A percentile compares a stretch with the other conserved stretches of the same genome.
Conservation (phyloP, 257 asterid species). For the Nicotiana tabacum region DNA sequence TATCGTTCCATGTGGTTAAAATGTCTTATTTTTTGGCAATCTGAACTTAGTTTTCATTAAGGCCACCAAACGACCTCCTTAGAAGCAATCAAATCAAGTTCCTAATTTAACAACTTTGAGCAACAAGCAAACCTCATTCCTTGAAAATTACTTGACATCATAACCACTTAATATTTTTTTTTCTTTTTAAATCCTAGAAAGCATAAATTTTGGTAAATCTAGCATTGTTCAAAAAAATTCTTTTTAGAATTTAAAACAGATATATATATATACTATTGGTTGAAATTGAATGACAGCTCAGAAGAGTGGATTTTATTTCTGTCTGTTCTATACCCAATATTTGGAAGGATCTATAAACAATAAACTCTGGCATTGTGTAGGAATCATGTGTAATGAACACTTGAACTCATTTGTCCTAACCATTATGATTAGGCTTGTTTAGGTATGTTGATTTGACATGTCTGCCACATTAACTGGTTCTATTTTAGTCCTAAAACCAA, state of each 20-base stretch:
- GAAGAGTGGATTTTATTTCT: not conserved
- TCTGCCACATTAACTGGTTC: not conserved
- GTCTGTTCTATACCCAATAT: not conserved
- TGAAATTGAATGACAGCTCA: conserved; percentile 6
- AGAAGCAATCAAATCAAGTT: conserved; percentile 6
- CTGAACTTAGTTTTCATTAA: conserved; percentile 9
- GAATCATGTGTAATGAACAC: not conserved
- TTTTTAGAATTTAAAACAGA: not conserved
- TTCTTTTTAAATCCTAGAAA: not conserved
- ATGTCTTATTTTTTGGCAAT: conserved; percentile 7
- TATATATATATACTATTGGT: not conserved
- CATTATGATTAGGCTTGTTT: conserved; percentile 1
- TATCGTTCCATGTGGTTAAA: not conserved
- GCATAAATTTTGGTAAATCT: not conserved
- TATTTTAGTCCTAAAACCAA: not conserved
- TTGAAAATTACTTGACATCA: conserved; percentile 7
- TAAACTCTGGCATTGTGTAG: not conserved
- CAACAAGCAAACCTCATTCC: not conserved
- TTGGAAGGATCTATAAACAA: not conserved
- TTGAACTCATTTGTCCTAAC: not conserved
- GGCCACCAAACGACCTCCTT: conserved; percentile 12
- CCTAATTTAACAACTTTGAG: not conserved
- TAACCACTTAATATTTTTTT: not conserved
- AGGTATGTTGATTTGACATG: not conserved
- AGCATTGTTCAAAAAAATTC: not conserved